Evolutionary conservation across 1,139 yeast genomes (phyloP).

Genomic region (Suhomyces terraborum): DNA sequence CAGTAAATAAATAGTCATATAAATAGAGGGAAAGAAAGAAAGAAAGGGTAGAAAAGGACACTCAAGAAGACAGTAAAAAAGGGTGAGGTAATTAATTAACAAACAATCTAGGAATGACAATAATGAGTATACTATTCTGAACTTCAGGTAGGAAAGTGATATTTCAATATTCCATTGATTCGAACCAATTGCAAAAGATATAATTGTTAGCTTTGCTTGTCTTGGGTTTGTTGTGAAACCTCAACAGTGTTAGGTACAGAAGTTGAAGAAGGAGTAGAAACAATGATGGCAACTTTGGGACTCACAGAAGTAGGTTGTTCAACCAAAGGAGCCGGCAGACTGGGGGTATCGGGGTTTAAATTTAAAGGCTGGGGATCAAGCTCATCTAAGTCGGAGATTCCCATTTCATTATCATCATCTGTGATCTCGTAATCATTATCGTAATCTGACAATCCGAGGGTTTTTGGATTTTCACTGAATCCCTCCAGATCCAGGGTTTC

Average conservation of each 20-base stretch:
- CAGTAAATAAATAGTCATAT: constrained; percentile 2
- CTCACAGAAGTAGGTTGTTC: constrained; percentile 1
- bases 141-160: neutral
- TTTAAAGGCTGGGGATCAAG: constrained; percentile 13
- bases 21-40: neutral
- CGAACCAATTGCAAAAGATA: constrained; percentile 4
- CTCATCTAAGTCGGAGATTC: constrained; percentile 23
- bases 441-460: constrained; percentile 26
- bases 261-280: constrained; percentile 27
- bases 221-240: neutral
- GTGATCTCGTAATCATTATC: constrained; percentile 35
- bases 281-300: constrained; percentile 25
- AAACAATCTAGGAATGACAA: constrained; percentile 3
- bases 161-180: neutral
- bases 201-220: constrained; percentile 5
- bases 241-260: constrained; percentile 10
- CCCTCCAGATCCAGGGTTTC: constrained; percentile 54
- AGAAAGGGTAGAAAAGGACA: no score
- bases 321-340: neutral
- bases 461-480: constrained; percentile 20
- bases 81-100: constrained; percentile 1
- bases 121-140: constrained; percentile 1
- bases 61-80: constrained; percentile 10
- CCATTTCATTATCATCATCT: constrained; percentile 30
- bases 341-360: constrained; percentile 6